Evolutionary conservation across 257 asterid species (phyloP), one percentile per base, ranked within the genome.

Genomic region (Solanum pinnatisectum): DNA sequence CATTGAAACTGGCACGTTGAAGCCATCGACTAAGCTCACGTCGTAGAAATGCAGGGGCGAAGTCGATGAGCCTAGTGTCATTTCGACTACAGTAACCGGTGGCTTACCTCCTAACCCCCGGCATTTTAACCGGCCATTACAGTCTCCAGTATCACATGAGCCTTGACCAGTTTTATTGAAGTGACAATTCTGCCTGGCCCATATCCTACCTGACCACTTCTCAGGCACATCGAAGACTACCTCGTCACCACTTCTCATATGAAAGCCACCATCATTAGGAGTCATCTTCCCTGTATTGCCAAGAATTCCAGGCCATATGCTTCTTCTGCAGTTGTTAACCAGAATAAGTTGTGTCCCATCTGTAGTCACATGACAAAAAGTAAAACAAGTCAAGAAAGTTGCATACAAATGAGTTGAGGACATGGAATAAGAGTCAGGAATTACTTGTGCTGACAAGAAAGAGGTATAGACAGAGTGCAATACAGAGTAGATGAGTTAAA

Each of bases 41-140:
- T 97, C 98, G 5, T 97, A 97, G 91, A 91, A 97, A 89, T 97
- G 98, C 46, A 97, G 90, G 2, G 98, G 98, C 0, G 98, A 97
- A 40, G 88, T 5, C 7, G 93, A 77, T 3, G 98, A 22, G 8
- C 99, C 99, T 5, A 97, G 87, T 3, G 99, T 97, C 99, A 97
- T 97, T 89, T 97, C 99, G 83, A 97, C 99, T 88, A 97, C 94
- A 12, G 98, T 96, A n/a, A 98, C 98, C 0, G 99, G 99, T 13
- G 98, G 98, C 11, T 13, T 85, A 23, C 98, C 99, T 5, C 98
- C 98, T 49, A 86, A 5, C 15, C 99, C 99, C 37, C 60, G 88
- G 92, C 99, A 97, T 14, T 85, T 93, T 40, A 96, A 89, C 84
- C 90, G 94, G 73, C 97, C 95, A 13, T 92, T 70, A 63, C 99